These are phyloP conservation scores for Aspergillus sergii DNA, from an alignment of 2,329 filamentous ascomycete genomes.

Conservation along the genomic window DNA sequence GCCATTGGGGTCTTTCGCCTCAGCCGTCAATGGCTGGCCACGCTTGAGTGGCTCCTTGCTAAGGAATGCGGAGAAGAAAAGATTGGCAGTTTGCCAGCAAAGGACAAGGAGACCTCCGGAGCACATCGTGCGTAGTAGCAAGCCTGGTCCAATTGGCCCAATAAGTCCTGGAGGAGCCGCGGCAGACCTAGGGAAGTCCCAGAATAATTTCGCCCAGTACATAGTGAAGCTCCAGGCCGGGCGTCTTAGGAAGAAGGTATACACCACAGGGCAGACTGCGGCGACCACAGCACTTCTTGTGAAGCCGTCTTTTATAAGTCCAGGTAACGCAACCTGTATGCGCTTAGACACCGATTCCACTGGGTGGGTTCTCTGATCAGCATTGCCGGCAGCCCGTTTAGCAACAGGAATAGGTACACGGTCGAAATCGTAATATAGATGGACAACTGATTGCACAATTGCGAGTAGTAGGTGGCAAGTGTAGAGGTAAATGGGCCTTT, in stretches of 20 bases:
- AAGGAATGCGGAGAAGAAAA: constrained; percentile 78
- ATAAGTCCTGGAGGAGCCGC: constrained; percentile 57
- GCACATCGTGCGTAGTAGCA: constrained; percentile 59
- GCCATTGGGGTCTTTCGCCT: constrained; percentile 89
- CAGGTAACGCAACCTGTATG: constrained; percentile 39
- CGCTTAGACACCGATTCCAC: constrained; percentile 40
- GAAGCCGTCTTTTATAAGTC: constrained; percentile 36
- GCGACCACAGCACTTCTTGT: constrained; percentile 43
- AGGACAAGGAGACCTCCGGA: constrained; percentile 69
- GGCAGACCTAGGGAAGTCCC: constrained; percentile 73
- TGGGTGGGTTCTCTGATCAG: constrained; percentile 40
- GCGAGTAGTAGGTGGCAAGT: constrained; percentile 70
- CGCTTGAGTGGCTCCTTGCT: constrained; percentile 81
- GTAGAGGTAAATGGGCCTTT: constrained; percentile 80
- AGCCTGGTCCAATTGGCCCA: constrained; percentile 60
- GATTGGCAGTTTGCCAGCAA: constrained; percentile 77
- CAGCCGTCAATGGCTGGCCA: constrained; percentile 77
- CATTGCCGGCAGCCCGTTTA: constrained; percentile 34
- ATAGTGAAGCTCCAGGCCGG: constrained; percentile 71
- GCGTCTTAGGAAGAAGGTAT: constrained; percentile 64
- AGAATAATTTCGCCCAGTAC: constrained; percentile 70
- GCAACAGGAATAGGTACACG: constrained; percentile 58
- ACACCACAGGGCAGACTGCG: constrained; percentile 58
- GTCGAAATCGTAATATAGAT: constrained; percentile 76
- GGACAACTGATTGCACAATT: constrained; percentile 66